These are phyloP conservation scores for Yarrowia deformans DNA, from an alignment of 805 yeast genomes.

Conservation along the genomic window DNA sequence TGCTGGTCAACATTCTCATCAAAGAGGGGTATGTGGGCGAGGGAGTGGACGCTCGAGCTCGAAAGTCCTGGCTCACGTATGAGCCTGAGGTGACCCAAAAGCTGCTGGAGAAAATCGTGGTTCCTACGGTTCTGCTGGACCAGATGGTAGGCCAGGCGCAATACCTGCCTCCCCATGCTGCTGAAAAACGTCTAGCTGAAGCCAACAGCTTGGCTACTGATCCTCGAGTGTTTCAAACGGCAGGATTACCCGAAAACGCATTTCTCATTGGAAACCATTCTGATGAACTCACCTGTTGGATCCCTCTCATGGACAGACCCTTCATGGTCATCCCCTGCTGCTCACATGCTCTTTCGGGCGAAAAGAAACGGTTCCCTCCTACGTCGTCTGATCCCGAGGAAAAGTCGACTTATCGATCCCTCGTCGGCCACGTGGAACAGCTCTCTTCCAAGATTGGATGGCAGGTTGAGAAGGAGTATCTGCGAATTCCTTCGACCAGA, in stretches of 20 bases:
- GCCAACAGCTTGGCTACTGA: slow-evolving; percentile 24
- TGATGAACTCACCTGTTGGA: slow-evolving; percentile 95
- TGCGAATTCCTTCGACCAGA: slow-evolving; percentile 92
- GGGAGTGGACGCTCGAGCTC: slow-evolving; percentile 87
- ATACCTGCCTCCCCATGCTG: slow-evolving; percentile 21
- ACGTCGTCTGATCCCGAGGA: slow-evolving; percentile 46
- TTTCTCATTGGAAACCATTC: slow-evolving; percentile 94
- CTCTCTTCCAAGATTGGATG: slow-evolving; percentile 77
- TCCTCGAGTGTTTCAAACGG: slow-evolving; percentile 33
- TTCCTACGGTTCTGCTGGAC: slow-evolving; percentile 76
- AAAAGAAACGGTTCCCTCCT: slow-evolving; percentile 65
- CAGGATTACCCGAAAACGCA: slow-evolving; percentile 59
- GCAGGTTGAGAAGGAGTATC: slow-evolving; percentile 82
- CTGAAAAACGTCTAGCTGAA: slow-evolving; percentile 4
- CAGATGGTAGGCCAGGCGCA: slow-evolving; percentile 26
- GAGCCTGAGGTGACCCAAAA: slow-evolving; percentile 66
- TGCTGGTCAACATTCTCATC: slow-evolving; percentile 73
- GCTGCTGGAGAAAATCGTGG: slow-evolving; percentile 76
- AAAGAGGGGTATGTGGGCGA: slow-evolving; percentile 82
- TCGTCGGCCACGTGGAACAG: slow-evolving; percentile 84
- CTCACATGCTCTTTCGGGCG: slow-evolving; percentile 85
- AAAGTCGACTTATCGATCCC: slow-evolving; percentile 78
- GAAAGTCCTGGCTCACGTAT: slow-evolving; percentile 86
- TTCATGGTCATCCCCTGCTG: slow-evolving; percentile 95
- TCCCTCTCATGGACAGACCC: slow-evolving; percentile 78